Base-by-base conservation (phyloP, 2,329 filamentous ascomycete genomes). In the Pseudogymnoascus sp. region DNA sequence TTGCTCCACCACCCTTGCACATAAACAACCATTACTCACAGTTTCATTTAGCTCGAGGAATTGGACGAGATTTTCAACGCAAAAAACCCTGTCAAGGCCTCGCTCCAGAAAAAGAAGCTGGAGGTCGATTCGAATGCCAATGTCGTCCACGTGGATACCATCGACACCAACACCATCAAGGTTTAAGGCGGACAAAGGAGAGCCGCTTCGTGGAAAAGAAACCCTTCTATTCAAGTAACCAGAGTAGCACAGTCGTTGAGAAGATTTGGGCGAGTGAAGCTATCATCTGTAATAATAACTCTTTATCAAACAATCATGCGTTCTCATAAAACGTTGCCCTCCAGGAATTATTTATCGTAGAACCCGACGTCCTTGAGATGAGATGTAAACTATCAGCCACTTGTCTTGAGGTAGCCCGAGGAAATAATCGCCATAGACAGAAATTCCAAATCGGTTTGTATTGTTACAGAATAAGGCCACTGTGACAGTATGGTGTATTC, bases 1-100 rank as follows among this genome's bases (percentile, higher is more conserved):
- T n/a, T 7, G 14, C 47, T 16, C n/a, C 28, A 12, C n/a, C 12
- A 28, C 2, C n/a, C n/a, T n/a, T 33, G 7, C 2, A 54, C 28
- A 8, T 18, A 1, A 18, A 12, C 12, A 8, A 33, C 8, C 25
- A 54, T 33, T 33, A 14, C 47, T 54, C 18, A 54, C 47, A 54
- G 25, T 33, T 33, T 54, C 8, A 54, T n/a, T 54, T 54, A 54
- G 65, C 76, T 83, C 57, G 80, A 83, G 69, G 80, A 83, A 70
- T 70, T 83, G 60, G 78, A 81, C 61, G 75, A 76, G 41, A 81
- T 83, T 63, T 79, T 79, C 68, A 67, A 70, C 1, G 72, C 75
- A 11, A 71, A 72, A 61, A 76, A 75, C 63, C 77, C 77, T 8
- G 75, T 77, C 68, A 78, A 79, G 68, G 73, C 74, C 12, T 80